Base-by-base conservation (phyloP, 306 rosid genomes). In the Vigna trinervia region DNA sequence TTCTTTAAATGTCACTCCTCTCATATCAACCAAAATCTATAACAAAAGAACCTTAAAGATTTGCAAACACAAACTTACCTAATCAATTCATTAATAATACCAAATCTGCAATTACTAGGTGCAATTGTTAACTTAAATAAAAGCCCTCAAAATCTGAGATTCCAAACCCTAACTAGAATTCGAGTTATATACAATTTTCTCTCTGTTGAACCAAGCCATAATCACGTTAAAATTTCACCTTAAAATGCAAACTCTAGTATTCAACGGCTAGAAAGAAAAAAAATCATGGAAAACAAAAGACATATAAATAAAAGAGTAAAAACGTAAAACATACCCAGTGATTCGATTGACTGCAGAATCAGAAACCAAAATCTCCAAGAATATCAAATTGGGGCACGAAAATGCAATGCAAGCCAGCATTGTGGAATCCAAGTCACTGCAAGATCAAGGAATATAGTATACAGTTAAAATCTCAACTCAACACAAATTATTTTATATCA, bases 331-430 rank as follows among this genome's bases (percentile, higher is more conserved):
- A 60, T 90, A 96, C 99, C 99, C 99, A 8, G 88, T 91, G 83
- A 96, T 91, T 54, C 99, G 90, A 88, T 87, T 96, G 58, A 76
- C 22, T 32, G 97, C 88, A 22, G 78, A 36, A 61, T 84, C 78
- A 54, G 60, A 41, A 84, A 85, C 5, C 4, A 78, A 79, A 77
- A 92, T 87, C 93, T 91, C 98, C 91, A 96, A 92, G 85, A 54
- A 54, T 19, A 2, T 5, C 22, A 73, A 76, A 86, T 88, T 91
- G 46, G 98, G 98, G 82, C 99, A 96, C 3, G 99, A 92, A 51
- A 93, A 96, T 28, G 99, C 97, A 78, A 96, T 85, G 77, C 98
- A 96, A 15, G 97, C 99, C 68, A 96, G 86, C 96, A 92, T 87
- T 30, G 97, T 96, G 5, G 99, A 91, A 78, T 96, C 98, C 17